Base-by-base conservation (phyloP, 176 grass and related monocot species). In the Coix lacrymajobi region DNA sequence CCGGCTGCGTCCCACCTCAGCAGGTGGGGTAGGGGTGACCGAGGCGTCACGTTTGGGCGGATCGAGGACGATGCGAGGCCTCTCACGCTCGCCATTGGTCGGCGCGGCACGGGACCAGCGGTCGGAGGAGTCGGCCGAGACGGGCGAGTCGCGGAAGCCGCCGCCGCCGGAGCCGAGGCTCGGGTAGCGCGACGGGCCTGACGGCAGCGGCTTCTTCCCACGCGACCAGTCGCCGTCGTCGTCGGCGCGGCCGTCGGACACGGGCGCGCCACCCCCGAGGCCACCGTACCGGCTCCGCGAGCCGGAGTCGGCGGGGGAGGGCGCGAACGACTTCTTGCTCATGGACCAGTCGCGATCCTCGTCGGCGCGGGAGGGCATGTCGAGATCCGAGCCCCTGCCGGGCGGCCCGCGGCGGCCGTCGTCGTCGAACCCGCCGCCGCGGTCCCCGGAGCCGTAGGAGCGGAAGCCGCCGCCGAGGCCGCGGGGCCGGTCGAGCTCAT, bases 291-390 rank as follows among this genome's bases (percentile, higher is more conserved):
- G 25, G 63, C 81, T 86, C 15, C 88, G 70, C 13, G 77, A 30
- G 12, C 60, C 84, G 26, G 77, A 81, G 60, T 86, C 84, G 69
- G 65, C 69, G 58, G 58, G 76, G 16, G 81, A 68, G 32, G 91
- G 86, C 61, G 78, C 2, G 68, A 80, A 81, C 0, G 86, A 75
- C 83, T 88, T 97, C 84, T 97, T 97, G 68, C 72, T 88, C 11
- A 78, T 26, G 12, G 79, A 87, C 94, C 94, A 97, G 63, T 97
- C 89, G 36, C 88, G 84, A 25, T 52, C 88, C 84, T 93, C 89
- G 77, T 97, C 94, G 34, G 94, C 94, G 34, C 89, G 76, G 16
- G 94, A 96, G 0, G 78, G 81, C 94, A 81, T 70, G 79, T 96
- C 91, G 62, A 89, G 89, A 86, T 97, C 91, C 25, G 89, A 51